Percentiles rank a stretch among this genome's conserved stretches.
phyloP scores from a whole-genome alignment of 2,329 filamentous ascomycete genomes.

The Achaetomium macrosporum region DNA sequence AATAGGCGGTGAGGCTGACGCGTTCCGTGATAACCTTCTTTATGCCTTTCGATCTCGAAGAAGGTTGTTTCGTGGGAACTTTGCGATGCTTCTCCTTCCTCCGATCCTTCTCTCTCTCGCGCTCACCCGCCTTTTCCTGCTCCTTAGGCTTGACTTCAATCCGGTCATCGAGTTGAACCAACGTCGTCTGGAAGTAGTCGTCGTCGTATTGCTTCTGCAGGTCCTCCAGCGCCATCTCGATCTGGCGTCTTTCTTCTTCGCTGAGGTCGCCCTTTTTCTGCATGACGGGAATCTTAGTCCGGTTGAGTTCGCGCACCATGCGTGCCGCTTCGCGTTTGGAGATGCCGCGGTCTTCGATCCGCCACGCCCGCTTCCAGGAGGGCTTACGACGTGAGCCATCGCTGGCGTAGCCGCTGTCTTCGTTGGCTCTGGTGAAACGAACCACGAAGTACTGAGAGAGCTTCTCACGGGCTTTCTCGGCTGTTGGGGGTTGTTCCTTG shows the following conservation, averaged over 20 bases:
- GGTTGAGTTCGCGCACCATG: conserved; percentile 35
- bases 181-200: conserved; percentile 34
- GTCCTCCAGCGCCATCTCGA: conserved; percentile 35
- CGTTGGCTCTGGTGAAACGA: conserved; percentile 36
- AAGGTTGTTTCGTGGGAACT: background rate
- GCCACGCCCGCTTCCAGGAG: conserved; percentile 37
- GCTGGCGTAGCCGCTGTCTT: conserved; percentile 31
- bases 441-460: conserved; percentile 38
- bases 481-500: conserved; percentile 30
- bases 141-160: conserved; percentile 26
- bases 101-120: conserved; percentile 11
- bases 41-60: conserved; percentile 15
- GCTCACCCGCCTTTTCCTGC: conserved; percentile 18
- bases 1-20: conserved; percentile 41
- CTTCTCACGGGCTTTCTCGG: conserved; percentile 34
- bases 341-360: conserved; percentile 32
- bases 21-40: conserved; percentile 34
- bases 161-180: conserved; percentile 42
- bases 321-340: conserved; percentile 34
- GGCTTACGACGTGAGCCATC: conserved; percentile 31
- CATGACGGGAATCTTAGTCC: conserved; percentile 26
- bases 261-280: conserved; percentile 40
- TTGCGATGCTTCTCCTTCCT: conserved; percentile 4
- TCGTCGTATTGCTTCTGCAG: conserved; percentile 35
- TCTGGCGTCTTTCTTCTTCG: conserved; percentile 35